Evolutionary conservation across 2,329 filamentous ascomycete genomes (phyloP).

Genomic region (Penicillium sp.): DNA sequence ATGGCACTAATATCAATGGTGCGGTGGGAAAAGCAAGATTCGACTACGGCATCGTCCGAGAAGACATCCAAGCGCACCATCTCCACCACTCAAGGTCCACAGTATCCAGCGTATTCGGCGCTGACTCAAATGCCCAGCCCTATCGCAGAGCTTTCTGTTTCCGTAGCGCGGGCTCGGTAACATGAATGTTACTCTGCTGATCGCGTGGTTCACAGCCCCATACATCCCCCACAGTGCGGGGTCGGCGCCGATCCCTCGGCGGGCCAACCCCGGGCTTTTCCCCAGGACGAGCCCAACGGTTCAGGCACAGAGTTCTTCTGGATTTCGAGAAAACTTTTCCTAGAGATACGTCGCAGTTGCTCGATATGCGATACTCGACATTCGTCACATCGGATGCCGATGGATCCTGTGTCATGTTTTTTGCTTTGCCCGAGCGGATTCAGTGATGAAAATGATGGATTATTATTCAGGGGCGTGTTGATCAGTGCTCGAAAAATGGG

Average conservation of each 20-base stretch:
- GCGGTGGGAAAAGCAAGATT: background rate
- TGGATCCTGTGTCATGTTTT: background rate
- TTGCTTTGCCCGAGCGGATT: background rate
- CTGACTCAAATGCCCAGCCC: background rate
- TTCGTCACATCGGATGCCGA: too few species aligned
- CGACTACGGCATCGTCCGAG: background rate
- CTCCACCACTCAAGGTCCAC: background rate
- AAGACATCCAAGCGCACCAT: background rate
- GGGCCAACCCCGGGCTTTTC: background rate
- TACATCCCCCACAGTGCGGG: slow-evolving; percentile 6
- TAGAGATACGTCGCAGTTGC: background rate
- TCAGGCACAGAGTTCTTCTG: background rate
- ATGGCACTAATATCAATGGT: background rate
- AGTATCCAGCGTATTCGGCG: background rate
- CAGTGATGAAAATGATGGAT: background rate
- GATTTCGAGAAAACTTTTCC: background rate
- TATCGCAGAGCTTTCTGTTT: background rate
- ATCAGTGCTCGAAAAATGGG: slow-evolving; percentile 4
- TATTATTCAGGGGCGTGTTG: slow-evolving; percentile 1
- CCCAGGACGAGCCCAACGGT: background rate
- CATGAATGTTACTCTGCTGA: background rate
- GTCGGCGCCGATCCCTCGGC: slow-evolving; percentile 1
- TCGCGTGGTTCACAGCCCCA: slow-evolving; percentile 1
- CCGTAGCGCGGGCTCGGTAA: background rate
- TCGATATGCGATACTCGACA: background rate